Evolutionary conservation across 768 basidiomycete genomes (phyloP).

Genomic region (Suillus cothurnatus): DNA sequence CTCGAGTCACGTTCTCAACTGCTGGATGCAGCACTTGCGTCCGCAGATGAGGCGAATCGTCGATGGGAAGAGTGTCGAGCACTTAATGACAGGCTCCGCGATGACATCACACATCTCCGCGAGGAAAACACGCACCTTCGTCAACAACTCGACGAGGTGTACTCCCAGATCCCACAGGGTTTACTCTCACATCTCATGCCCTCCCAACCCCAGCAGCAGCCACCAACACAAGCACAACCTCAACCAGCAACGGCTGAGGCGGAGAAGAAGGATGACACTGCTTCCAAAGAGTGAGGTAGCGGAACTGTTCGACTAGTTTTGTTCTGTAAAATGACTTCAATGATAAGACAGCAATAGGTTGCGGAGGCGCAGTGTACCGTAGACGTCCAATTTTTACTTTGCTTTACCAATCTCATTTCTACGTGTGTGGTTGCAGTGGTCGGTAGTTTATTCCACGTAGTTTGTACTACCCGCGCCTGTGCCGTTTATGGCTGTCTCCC

Average conservation of each 20-base stretch:
- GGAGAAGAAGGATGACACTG: slow-evolving; percentile 28
- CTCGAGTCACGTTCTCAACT: slow-evolving; percentile 85
- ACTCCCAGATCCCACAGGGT: slow-evolving; percentile 28
- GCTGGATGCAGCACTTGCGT: slow-evolving; percentile 82
- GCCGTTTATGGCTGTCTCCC: slow-evolving; percentile 7
- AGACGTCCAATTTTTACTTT: slow-evolving; percentile 1
- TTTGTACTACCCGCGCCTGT: slow-evolving; percentile 10
- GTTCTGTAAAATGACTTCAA: slow-evolving; percentile 11
- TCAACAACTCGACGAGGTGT: slow-evolving; percentile 43
- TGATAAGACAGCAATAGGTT: slow-evolving; percentile 7
- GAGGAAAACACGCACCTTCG: slow-evolving; percentile 38
- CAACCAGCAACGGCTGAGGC: slow-evolving; percentile 26
- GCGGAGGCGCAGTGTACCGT: slow-evolving; percentile 7
- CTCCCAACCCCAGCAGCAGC: slow-evolving; percentile 18
- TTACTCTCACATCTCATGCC: slow-evolving; percentile 20
- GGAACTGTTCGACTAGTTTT: background rate
- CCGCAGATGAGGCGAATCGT: slow-evolving; percentile 85
- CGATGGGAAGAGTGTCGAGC: slow-evolving; percentile 92
- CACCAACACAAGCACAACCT: slow-evolving; percentile 19
- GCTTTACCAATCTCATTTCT: background rate
- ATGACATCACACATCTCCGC: slow-evolving; percentile 79
- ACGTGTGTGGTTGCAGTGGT: slow-evolving; percentile 8
- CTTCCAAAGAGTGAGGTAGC: slow-evolving; percentile 24
- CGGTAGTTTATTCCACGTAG: slow-evolving; percentile 4
- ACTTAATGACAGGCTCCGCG: slow-evolving; percentile 83